Percentiles rank a stretch among this genome's conserved stretches.
Conservation (phyloP, 345 rosid species). For the Brassica incana region DNA sequence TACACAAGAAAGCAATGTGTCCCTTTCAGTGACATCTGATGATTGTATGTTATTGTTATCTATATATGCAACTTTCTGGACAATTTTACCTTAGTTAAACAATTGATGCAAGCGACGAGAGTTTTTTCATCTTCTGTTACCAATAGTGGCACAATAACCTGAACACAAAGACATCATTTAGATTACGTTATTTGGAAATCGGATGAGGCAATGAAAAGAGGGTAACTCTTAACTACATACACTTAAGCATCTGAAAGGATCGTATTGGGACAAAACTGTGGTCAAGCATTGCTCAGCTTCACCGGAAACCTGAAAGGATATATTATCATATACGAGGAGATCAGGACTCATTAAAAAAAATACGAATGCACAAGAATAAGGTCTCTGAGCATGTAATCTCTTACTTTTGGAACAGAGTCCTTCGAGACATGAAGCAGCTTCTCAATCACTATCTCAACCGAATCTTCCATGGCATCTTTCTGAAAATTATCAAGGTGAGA, state of each 20-base stretch:
- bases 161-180: slow-evolving; percentile 35
- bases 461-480: slow-evolving; percentile 91
- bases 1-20: slow-evolving; percentile 10
- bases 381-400: slow-evolving; percentile 8
- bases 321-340: slow-evolving; percentile 23
- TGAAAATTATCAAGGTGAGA: slow-evolving; percentile 41
- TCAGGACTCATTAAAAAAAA: background rate
- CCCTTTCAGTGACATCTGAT: slow-evolving; percentile 8
- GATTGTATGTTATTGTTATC: background rate
- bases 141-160: slow-evolving; percentile 88
- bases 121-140: slow-evolving; percentile 94
- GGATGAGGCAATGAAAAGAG: slow-evolving; percentile 17
- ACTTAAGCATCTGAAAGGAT: slow-evolving; percentile 96
- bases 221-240: slow-evolving; percentile 45
- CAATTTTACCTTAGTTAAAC: slow-evolving; percentile 84
- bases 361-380: slow-evolving; percentile 11
- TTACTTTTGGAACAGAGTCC: slow-evolving; percentile 75
- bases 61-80: background rate
- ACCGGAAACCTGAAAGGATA: slow-evolving; percentile 62
- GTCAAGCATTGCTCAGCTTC: slow-evolving; percentile 94
- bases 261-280: slow-evolving; percentile 71
- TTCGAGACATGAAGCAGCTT: slow-evolving; percentile 84
- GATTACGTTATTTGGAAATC: background rate
- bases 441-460: slow-evolving; percentile 88
- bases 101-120: slow-evolving; percentile 81